phyloP scores from a whole-genome alignment of 805 yeast species.

The Candida chilensis region DNA sequence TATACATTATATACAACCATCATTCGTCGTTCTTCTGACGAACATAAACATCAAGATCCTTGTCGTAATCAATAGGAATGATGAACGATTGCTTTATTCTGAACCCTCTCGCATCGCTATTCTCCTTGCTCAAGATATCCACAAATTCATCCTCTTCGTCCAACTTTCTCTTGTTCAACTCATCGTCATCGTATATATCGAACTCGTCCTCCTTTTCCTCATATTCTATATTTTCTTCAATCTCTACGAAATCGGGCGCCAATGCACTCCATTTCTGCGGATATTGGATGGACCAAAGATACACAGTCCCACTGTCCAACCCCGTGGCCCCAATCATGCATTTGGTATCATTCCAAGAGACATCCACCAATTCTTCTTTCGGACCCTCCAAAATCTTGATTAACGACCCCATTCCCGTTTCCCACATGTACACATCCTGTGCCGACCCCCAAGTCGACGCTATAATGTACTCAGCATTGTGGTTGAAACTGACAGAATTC shows the following conservation, averaged over 20 bases:
- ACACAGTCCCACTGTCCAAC: conserved; percentile 73
- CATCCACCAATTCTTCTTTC: conserved; percentile 76
- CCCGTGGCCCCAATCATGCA: conserved; percentile 81
- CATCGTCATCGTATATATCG: conserved; percentile 67
- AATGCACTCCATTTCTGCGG: conserved; percentile 95
- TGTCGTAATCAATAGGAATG: conserved; percentile 52
- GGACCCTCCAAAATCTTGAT: conserved; percentile 88
- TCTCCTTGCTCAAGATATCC: conserved; percentile 60
- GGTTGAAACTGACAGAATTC: conserved; percentile 72
- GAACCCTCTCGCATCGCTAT: conserved; percentile 66
- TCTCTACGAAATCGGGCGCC: conserved; percentile 94
- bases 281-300: conserved; percentile 70
- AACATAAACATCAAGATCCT: no score
- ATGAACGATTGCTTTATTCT: conserved; percentile 46
- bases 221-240: conserved; percentile 85
- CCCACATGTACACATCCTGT: conserved; percentile 91
- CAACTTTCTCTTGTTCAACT: conserved; percentile 46
- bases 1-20: no score
- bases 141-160: conserved; percentile 57
- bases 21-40: no score
- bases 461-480: conserved; percentile 71
- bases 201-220: conserved; percentile 88
- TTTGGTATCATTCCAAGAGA: conserved; percentile 75
- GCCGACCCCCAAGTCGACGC: conserved; percentile 86
- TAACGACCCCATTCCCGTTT: conserved; percentile 78